phyloP scores from a whole-genome alignment of 1,139 yeast genomes.

The Taphrina flavorubra region DNA sequence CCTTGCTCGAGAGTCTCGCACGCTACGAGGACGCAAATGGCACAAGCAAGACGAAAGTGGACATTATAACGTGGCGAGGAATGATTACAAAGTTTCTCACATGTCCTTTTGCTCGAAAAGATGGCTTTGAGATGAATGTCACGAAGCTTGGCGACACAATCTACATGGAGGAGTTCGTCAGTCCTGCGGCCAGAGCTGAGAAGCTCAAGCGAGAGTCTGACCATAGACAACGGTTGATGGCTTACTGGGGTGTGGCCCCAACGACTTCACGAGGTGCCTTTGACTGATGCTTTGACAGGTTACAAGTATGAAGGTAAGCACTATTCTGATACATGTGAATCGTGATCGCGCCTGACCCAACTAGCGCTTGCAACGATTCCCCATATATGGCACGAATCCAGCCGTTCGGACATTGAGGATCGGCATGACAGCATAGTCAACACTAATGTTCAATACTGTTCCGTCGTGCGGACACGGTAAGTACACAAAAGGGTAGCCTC shows the following conservation, averaged over 20 bases:
- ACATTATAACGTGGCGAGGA: constrained; percentile 84
- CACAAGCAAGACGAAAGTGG: constrained; percentile 48
- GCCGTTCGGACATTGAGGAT: constrained; percentile 69
- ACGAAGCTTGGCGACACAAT: constrained; percentile 55
- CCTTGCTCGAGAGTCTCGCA: constrained; percentile 63
- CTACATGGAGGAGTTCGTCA: constrained; percentile 49
- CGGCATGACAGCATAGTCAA: constrained; percentile 62
- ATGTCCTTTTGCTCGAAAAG: constrained; percentile 63
- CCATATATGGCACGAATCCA: constrained; percentile 72
- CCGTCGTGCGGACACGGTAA: constrained; percentile 71
- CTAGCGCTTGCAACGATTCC: constrained; percentile 76
- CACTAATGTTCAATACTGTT: constrained; percentile 75
- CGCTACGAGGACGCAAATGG: constrained; percentile 66
- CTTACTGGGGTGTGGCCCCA: constrained; percentile 47
- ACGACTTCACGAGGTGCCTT: neutral
- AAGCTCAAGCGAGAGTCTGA: constrained; percentile 29
- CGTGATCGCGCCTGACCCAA: neutral
- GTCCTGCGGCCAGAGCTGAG: constrained; percentile 9
- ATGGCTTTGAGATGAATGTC: constrained; percentile 68
- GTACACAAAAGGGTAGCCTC: constrained; percentile 54
- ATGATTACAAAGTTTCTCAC: constrained; percentile 70
- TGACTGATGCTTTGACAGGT: constrained; percentile 14
- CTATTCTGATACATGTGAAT: neutral
- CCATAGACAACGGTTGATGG: constrained; percentile 43
- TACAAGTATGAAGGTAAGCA: constrained; percentile 31